Percentiles rank a stretch among this genome's conserved stretches.
These are phyloP conservation scores for Eragrostis tef DNA, from an alignment of 202 grass and related monocot species.

Conservation along the genomic window DNA sequence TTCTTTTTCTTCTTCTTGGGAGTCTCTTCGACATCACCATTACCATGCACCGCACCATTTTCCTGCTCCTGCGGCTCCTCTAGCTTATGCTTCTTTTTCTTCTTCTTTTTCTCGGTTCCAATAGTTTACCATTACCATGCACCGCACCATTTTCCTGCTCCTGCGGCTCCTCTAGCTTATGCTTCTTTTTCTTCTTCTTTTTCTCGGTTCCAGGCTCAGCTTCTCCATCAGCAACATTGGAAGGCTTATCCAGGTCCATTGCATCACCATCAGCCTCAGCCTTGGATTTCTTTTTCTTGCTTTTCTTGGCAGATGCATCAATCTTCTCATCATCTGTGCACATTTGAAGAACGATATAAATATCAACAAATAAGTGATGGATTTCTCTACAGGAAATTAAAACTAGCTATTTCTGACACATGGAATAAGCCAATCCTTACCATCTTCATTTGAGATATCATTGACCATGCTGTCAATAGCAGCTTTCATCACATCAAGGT, in stretches of 20 bases:
- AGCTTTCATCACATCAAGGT: constrained; percentile 94
- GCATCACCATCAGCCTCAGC: constrained; percentile 47
- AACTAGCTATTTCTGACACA: constrained; percentile 10
- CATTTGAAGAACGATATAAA: constrained; percentile 19
- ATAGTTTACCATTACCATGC: constrained; percentile 43
- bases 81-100: constrained; percentile 84
- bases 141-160: constrained; percentile 36
- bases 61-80: constrained; percentile 56
- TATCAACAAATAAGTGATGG: background rate
- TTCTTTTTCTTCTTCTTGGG: constrained; percentile 89
- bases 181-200: constrained; percentile 94
- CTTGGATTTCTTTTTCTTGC: constrained; percentile 86
- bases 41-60: background rate
- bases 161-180: constrained; percentile 60
- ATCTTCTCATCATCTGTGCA: constrained; percentile 41
- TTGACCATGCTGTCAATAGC: constrained; percentile 65
- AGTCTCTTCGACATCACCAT: constrained; percentile 56
- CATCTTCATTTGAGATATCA: constrained; percentile 41
- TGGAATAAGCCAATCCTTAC: constrained; percentile 23
- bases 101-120: constrained; percentile 80
- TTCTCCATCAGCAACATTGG: constrained; percentile 46
- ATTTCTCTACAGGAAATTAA: background rate
- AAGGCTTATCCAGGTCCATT: constrained; percentile 70
- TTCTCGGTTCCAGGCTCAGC: constrained; percentile 70
- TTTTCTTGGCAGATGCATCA: constrained; percentile 67